Conservation (phyloP, 78 protist genomes). For the Emiliania huxleyi region DNA sequence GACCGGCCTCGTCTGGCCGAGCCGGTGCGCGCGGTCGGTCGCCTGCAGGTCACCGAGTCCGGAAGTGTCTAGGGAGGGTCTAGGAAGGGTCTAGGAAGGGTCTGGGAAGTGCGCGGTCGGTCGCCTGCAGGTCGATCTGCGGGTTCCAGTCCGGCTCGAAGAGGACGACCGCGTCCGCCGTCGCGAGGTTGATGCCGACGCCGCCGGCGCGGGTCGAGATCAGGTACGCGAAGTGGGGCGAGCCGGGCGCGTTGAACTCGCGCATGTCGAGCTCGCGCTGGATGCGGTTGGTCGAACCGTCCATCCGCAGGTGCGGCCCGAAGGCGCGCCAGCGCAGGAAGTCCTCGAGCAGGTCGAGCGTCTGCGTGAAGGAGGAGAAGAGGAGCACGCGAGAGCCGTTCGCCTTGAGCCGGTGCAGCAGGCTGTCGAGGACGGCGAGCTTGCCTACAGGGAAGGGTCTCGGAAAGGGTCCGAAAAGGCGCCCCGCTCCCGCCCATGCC, state of each 20-base stretch:
- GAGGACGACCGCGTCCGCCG: conserved; percentile 88
- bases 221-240: conserved; percentile 78
- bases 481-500: too few species aligned
- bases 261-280: conserved; percentile 28
- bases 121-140: conserved; percentile 68
- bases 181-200: conserved; percentile 87
- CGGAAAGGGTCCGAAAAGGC: too few species aligned
- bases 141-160: conserved; percentile 86
- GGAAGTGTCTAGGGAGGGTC: too few species aligned
- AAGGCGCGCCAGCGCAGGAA: conserved; percentile 49
- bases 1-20: conserved; percentile 66
- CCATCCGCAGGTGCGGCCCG: conserved; percentile 40
- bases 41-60: too few species aligned
- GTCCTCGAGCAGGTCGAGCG: conserved; percentile 74
- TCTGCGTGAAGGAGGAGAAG: conserved; percentile 84
- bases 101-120: conserved; percentile 41
- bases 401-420: conserved; percentile 75
- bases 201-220: conserved; percentile 95
- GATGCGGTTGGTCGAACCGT: conserved; percentile 53
- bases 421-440: conserved; percentile 84
- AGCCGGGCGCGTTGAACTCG: conserved; percentile 42
- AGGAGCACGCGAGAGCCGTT: conserved; percentile 81
- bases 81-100: too few species aligned
- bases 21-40: conserved; percentile 42
- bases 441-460: too few species aligned